Conservation (phyloP, 2,329 filamentous ascomycete species). For the Venturia carpophila region DNA sequence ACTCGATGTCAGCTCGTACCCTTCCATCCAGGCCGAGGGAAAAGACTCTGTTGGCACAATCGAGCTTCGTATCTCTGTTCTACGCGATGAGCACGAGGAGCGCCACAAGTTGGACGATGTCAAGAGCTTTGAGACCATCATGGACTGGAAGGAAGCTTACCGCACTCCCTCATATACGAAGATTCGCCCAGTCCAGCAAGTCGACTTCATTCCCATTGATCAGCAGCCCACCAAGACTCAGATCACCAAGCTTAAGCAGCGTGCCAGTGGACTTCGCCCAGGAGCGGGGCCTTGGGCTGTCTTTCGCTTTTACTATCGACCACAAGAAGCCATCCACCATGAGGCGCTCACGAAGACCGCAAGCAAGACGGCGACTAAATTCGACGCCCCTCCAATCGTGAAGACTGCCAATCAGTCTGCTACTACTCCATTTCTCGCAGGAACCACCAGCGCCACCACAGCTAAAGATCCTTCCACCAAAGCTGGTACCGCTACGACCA, state of each 20-base stretch:
- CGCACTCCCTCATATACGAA: conserved; percentile 20
- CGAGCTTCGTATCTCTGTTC: conserved; percentile 28
- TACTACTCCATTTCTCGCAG: background rate
- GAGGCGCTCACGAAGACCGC: background rate
- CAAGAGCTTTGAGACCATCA: conserved; percentile 21
- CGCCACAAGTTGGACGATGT: conserved; percentile 19
- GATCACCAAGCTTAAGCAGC: conserved; percentile 20
- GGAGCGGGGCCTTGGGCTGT: conserved; percentile 33
- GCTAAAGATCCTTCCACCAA: background rate
- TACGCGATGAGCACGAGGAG: conserved; percentile 23
- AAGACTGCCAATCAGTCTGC: background rate
- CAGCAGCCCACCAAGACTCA: conserved; percentile 20
- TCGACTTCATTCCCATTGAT: conserved; percentile 23
- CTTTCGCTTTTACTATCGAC: conserved; percentile 37
- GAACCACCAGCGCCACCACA: background rate
- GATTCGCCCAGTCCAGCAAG: conserved; percentile 24
- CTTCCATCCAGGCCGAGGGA: conserved; percentile 17
- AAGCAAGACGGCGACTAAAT: background rate
- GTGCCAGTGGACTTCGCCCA: conserved; percentile 23
- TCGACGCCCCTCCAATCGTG: background rate
- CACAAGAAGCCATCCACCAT: conserved; percentile 22
- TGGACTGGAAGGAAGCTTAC: conserved; percentile 6
- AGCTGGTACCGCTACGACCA: background rate
- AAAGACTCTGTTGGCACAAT: conserved; percentile 27
- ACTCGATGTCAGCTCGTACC: conserved; percentile 13